A percentile compares a stretch with the other conserved stretches of the same genome.
phyloP scores from a whole-genome alignment of 2,329 filamentous ascomycete genomes.

The Beauveria bassiana region DNA sequence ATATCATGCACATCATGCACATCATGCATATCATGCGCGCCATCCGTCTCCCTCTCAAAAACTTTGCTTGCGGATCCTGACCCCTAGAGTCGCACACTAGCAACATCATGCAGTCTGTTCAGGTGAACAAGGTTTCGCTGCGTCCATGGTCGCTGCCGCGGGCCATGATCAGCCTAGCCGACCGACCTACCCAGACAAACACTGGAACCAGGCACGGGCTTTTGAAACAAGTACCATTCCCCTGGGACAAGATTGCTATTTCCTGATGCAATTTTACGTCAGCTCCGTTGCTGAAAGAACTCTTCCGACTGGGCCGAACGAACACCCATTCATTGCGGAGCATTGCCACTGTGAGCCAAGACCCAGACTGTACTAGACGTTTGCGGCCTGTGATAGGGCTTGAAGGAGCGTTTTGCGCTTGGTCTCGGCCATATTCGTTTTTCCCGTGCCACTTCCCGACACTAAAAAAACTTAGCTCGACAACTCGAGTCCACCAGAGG shows the following conservation, averaged over 20 bases:
- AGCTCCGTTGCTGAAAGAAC: too few relatives aligned
- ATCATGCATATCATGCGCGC: too few relatives aligned
- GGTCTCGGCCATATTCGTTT: not conserved
- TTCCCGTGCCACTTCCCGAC: not conserved
- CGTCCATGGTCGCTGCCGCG: not conserved
- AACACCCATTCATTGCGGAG: too few relatives aligned
- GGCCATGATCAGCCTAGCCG: too few relatives aligned
- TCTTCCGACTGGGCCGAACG: too few relatives aligned
- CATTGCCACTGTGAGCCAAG: too few relatives aligned
- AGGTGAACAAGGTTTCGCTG: slow-evolving; percentile 1
- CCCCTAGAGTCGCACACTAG: not conserved
- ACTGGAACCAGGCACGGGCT: not conserved
- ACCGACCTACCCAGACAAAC: too few relatives aligned
- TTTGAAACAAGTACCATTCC: too few relatives aligned
- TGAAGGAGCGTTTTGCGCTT: not conserved
- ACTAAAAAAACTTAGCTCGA: not conserved
- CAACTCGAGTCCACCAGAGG: not conserved
- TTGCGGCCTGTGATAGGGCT: not conserved
- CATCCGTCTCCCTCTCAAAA: too few relatives aligned
- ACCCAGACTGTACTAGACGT: not conserved
- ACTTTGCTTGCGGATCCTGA: not conserved
- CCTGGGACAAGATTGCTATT: too few relatives aligned
- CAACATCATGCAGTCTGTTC: not conserved
- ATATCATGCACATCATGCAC: too few relatives aligned
- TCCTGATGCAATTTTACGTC: too few relatives aligned